Evolutionary conservation across 768 basidiomycete species (phyloP).

Genomic region (Rhizopogon vesiculosus): DNA sequence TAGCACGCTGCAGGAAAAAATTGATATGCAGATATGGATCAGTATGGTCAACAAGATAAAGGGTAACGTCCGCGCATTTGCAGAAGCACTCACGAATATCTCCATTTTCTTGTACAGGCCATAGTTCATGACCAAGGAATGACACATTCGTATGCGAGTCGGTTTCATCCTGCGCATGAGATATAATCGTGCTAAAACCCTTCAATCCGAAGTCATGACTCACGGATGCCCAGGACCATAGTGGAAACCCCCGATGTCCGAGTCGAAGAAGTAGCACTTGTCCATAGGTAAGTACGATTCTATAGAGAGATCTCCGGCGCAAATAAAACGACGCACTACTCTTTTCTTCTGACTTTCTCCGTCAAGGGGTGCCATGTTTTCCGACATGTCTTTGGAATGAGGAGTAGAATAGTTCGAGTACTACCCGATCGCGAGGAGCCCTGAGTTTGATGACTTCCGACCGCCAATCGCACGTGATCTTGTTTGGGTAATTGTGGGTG

Average conservation of each 20-base stretch:
- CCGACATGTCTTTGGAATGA: conserved; percentile 23
- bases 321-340: conserved; percentile 55
- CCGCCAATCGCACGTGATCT: background rate
- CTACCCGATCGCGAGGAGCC: background rate
- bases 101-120: conserved; percentile 99
- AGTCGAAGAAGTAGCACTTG: conserved; percentile 99
- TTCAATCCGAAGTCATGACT: conserved; percentile 17
- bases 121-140: conserved; percentile 99
- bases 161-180: conserved; percentile 77
- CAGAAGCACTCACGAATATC: conserved; percentile 78
- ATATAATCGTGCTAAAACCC: conserved; percentile 1
- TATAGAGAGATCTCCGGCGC: background rate
- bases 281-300: conserved; percentile 5
- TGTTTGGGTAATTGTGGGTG: too few relatives aligned
- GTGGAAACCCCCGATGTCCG: conserved; percentile 98
- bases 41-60: background rate
- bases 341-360: conserved; percentile 80
- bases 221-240: conserved; percentile 98
- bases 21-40: background rate
- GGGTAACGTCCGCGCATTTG: background rate
- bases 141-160: conserved; percentile 98
- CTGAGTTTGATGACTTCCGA: background rate
- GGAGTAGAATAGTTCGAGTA: background rate
- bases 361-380: conserved; percentile 54
- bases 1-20: conserved; percentile 67